phyloP scores from a whole-genome alignment of 1,139 yeast species.

The Yamadazyma kanchanaburiensis region DNA sequence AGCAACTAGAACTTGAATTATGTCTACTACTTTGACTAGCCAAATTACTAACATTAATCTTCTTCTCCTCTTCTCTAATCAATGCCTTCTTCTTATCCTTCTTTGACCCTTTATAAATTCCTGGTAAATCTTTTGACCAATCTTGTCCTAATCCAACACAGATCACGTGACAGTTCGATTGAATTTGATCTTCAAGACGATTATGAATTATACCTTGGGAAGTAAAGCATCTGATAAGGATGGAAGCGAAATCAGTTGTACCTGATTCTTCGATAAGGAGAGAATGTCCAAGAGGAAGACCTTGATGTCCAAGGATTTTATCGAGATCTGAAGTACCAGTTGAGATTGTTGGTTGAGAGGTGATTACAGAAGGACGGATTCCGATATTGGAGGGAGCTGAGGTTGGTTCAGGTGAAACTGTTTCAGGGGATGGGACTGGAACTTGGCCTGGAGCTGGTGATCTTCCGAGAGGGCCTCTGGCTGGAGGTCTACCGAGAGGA shows the following conservation, averaged over 20 bases:
- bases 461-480: conserved; percentile 5
- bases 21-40: conserved; percentile 27
- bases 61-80: conserved; percentile 56
- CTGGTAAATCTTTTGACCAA: conserved; percentile 80
- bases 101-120: conserved; percentile 67
- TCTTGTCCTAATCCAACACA: conserved; percentile 58
- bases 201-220: conserved; percentile 79
- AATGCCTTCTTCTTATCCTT: conserved; percentile 63
- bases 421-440: conserved; percentile 2
- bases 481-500: conserved; percentile 1
- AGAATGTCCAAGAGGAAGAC: conserved; percentile 75
- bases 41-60: conserved; percentile 66
- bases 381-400: conserved; percentile 45
- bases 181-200: conserved; percentile 33
- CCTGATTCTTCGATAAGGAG: conserved; percentile 79
- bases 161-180: conserved; percentile 55
- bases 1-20: too few relatives aligned
- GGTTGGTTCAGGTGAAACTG: conserved; percentile 7
- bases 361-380: conserved; percentile 70
- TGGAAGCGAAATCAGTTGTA: conserved; percentile 85
- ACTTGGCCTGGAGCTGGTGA: conserved; percentile 8
- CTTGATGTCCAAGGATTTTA: conserved; percentile 72
- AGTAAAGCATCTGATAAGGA: conserved; percentile 65
- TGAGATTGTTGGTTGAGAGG: conserved; percentile 73
- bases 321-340: conserved; percentile 79